Evolutionary conservation across 331 rosid species (phyloP).

Genomic region (Pyrus hybrid): DNA sequence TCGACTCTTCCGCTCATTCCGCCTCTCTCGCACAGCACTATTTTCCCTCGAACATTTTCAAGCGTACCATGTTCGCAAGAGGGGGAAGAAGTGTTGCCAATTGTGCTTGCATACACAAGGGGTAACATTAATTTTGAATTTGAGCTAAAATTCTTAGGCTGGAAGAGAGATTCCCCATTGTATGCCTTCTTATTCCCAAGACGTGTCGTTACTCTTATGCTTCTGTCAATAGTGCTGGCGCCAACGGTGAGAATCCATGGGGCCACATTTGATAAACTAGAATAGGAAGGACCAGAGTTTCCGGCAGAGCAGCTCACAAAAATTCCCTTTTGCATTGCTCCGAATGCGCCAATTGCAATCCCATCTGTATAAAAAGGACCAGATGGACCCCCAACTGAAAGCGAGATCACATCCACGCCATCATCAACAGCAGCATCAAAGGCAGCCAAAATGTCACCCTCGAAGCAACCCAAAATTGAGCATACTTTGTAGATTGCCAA

Average conservation of each 20-base stretch:
- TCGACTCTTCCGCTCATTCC: constrained; percentile 7
- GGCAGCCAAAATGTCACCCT: constrained; percentile 39
- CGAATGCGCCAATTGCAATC: constrained; percentile 52
- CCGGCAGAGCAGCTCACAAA: constrained; percentile 62
- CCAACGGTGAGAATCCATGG: constrained; percentile 82
- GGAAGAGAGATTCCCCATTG: constrained; percentile 46
- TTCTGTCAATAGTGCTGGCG: constrained; percentile 59
- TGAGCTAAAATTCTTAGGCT: constrained; percentile 29
- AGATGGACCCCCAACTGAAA: constrained; percentile 42
- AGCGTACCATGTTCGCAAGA: constrained; percentile 32
- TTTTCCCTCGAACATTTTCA: constrained; percentile 28
- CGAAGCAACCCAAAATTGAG: background rate
- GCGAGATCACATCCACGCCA: constrained; percentile 68
- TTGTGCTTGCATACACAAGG: constrained; percentile 46
- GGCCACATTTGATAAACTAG: constrained; percentile 41
- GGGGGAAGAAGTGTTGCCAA: background rate
- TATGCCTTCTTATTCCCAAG: constrained; percentile 21
- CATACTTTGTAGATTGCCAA: constrained; percentile 66
- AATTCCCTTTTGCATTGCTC: constrained; percentile 50
- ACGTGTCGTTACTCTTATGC: constrained; percentile 10
- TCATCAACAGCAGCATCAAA: constrained; percentile 34
- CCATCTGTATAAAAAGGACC: constrained; percentile 16
- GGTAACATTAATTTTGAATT: constrained; percentile 10
- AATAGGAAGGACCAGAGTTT: constrained; percentile 36
- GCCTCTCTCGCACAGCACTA: constrained; percentile 47